Conservation (phyloP, 1,284 basidiomycete species). For the Boletus hoseneyae region DNA sequence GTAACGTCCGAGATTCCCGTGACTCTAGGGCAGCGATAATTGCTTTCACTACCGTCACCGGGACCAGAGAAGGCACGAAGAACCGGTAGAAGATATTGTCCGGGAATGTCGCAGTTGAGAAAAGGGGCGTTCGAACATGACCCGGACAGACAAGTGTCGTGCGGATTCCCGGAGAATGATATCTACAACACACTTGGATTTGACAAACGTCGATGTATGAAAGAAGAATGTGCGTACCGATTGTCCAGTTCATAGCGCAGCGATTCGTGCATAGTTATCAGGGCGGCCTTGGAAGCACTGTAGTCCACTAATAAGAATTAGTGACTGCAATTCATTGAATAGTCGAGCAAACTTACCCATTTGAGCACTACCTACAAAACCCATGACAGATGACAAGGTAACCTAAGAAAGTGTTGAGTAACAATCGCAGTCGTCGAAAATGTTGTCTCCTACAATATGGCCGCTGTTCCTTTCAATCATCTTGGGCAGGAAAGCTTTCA, state of each 20-base stretch:
- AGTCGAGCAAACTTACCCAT: constrained; percentile 57
- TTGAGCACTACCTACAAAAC: constrained; percentile 71
- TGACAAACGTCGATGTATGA: constrained; percentile 5
- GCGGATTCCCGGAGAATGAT: constrained; percentile 69
- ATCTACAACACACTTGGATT: constrained; percentile 40
- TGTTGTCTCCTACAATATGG: constrained; percentile 70
- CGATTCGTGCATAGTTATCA: constrained; percentile 73
- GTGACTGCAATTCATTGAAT: not conserved
- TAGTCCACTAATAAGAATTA: constrained; percentile 71
- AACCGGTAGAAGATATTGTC: constrained; percentile 57
- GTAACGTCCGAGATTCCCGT: constrained; percentile 67
- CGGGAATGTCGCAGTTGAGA: constrained; percentile 57
- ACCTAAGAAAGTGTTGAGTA: constrained; percentile 43
- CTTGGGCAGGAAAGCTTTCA: constrained; percentile 90
- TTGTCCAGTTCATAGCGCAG: constrained; percentile 83
- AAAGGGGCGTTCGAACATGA: constrained; percentile 72
- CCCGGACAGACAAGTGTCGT: constrained; percentile 81
- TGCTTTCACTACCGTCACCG: constrained; percentile 74
- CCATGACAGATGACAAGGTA: constrained; percentile 79
- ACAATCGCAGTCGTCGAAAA: not conserved
- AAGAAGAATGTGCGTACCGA: constrained; percentile 37
- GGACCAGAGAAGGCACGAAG: constrained; percentile 69
- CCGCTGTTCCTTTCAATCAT: constrained; percentile 79
- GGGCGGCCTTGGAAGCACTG: constrained; percentile 82
- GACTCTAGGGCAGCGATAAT: constrained; percentile 78